Percentiles rank a stretch among this genome's conserved stretches.
Evolutionary conservation across 2,329 filamentous ascomycete genomes (phyloP).

Genomic region (Colletotrichum sp.): DNA sequence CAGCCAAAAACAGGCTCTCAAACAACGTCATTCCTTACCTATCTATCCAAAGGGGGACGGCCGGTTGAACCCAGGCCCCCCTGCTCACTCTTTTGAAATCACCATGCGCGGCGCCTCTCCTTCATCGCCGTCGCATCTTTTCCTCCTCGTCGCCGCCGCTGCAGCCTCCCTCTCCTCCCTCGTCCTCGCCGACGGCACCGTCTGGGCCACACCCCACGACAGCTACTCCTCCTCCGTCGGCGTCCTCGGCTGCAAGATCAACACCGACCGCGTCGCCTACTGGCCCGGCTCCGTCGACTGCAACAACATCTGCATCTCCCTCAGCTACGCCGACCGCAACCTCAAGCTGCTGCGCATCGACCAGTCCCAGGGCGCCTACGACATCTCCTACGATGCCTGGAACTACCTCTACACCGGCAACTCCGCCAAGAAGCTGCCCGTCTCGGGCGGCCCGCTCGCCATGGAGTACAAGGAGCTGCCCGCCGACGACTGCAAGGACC

Average conservation of each 20-base stretch:
- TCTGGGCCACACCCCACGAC: constrained; percentile 50
- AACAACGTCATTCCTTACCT: neutral
- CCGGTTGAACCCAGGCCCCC: neutral
- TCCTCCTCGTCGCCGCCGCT: neutral
- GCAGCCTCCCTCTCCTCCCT: neutral
- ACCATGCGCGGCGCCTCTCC: constrained; percentile 8
- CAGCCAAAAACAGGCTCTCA: neutral
- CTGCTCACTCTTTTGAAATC: neutral
- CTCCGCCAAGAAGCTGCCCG: constrained; percentile 49
- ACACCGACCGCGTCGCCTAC: constrained; percentile 58
- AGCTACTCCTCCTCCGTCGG: constrained; percentile 54
- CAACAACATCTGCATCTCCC: constrained; percentile 48
- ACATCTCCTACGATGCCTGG: constrained; percentile 59
- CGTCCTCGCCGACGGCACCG: constrained; percentile 11
- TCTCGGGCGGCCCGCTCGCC: constrained; percentile 50
- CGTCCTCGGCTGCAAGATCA: constrained; percentile 56
- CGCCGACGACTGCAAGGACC: constrained; percentile 48
- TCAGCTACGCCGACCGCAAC: constrained; percentile 24
- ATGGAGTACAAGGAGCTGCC: constrained; percentile 53
- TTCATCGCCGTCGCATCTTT: constrained; percentile 5
- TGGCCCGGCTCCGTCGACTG: constrained; percentile 52
- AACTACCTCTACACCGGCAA: constrained; percentile 53
- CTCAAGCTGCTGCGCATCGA: constrained; percentile 29
- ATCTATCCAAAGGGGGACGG: neutral
- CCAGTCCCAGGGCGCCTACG: constrained; percentile 45